Evolutionary conservation across 2,329 filamentous ascomycete genomes (phyloP).

Genomic region (Paraphoma sp.): DNA sequence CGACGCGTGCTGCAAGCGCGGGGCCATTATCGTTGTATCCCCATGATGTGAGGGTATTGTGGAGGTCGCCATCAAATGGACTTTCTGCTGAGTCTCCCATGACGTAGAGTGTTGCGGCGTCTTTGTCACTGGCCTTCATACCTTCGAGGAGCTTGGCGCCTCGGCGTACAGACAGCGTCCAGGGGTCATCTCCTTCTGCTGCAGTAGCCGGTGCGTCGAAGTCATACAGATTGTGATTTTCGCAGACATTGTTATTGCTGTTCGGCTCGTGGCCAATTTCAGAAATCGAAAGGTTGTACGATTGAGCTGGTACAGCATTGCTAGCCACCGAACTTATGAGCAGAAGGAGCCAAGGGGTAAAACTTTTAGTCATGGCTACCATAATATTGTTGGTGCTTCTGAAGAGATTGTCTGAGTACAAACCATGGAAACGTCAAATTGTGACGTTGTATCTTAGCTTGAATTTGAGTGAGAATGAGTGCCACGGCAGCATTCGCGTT

Average conservation of each 20-base stretch:
- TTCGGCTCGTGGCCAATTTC: background rate
- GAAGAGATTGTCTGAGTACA: too few relatives aligned
- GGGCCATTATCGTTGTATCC: slow-evolving; percentile 16
- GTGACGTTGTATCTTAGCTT: too few relatives aligned
- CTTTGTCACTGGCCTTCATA: slow-evolving; percentile 14
- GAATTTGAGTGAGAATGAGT: too few relatives aligned
- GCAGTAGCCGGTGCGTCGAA: background rate
- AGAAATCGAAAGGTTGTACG: background rate
- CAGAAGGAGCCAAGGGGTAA: background rate
- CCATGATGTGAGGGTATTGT: slow-evolving; percentile 10
- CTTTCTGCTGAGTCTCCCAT: slow-evolving; percentile 10
- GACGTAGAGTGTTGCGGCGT: slow-evolving; percentile 12
- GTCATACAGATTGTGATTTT: background rate
- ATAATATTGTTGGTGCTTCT: too few relatives aligned
- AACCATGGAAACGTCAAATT: too few relatives aligned
- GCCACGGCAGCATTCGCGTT: too few relatives aligned
- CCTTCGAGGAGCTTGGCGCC: slow-evolving; percentile 15
- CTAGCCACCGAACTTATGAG: background rate
- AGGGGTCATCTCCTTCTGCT: slow-evolving; percentile 1
- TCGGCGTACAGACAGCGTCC: slow-evolving; percentile 9
- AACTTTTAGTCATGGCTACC: too few relatives aligned
- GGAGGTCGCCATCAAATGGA: slow-evolving; percentile 11
- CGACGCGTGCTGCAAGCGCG: slow-evolving; percentile 4
- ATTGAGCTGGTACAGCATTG: background rate
- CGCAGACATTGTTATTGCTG: background rate